phyloP scores from a whole-genome alignment of 139 green algal genomes.

The Picochlorum sp. region DNA sequence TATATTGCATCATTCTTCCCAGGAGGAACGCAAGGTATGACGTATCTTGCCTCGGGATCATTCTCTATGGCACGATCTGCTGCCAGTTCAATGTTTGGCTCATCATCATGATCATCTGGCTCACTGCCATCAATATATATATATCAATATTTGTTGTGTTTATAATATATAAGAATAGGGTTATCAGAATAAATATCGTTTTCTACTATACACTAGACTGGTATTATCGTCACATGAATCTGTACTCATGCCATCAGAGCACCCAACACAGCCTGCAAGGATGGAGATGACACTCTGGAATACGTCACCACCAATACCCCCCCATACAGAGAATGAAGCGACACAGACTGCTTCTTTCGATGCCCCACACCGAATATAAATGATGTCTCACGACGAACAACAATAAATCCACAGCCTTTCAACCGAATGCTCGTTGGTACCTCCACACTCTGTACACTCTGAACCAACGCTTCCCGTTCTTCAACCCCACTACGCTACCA shows the following conservation, averaged over 20 bases:
- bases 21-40: constrained; percentile 57
- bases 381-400: neutral
- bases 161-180: no score
- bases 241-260: neutral
- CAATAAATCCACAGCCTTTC: neutral
- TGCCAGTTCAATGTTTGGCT: constrained; percentile 5
- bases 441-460: neutral
- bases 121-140: no score
- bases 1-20: constrained; percentile 90
- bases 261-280: neutral
- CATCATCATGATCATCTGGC: no score
- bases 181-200: no score
- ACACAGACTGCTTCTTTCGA: neutral
- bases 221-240: no score
- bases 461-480: neutral
- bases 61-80: neutral
- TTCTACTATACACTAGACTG: no score
- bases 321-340: neutral
- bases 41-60: constrained; percentile 3
- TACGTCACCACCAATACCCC: neutral
- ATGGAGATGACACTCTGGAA: neutral
- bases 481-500: neutral
- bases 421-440: neutral
- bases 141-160: no score
- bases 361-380: neutral